Base-by-base conservation (phyloP, 2,329 filamentous ascomycete genomes). In the Amphichorda felina region DNA sequence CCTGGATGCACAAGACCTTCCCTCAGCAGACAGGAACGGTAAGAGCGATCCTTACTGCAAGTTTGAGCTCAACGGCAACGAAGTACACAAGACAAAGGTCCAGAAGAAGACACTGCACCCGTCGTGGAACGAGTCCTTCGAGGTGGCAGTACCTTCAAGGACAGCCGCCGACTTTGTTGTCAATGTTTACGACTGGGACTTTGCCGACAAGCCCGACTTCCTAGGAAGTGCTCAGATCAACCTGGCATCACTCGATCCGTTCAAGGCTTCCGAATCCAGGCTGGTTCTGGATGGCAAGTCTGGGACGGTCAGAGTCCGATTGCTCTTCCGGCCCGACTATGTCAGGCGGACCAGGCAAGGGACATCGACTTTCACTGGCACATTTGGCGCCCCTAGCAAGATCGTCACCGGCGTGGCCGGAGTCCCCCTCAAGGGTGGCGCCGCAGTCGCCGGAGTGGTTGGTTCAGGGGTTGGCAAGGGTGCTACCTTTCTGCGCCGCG, bases 21-120 rank as follows among this genome's bases (percentile, higher is more conserved):
- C 91, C 7, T 79, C 91, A 2, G 89, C 89, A 19, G 91, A 98
- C 51, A 79, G 87, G 24, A 98, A 98, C 53, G 91, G 91, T 46
- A 96, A 82, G 70, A 95, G 87, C 49, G 91, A 98, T 51, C 91
- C 91, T 4, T 98, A 89, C 66, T 93, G 84, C 72, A 89, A 89
- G 52, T 98, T 98, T 55, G 76, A 83, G 43, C 70, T 96, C 45
- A 89, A 94, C 50, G 88, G 82, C 32, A 79, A 86, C 49, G 83
- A 93, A 38, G 73, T 96, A 1, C 87, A 85, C 75, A 98, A 96
- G 70, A 94, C 88, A 30, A 93, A 95, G 62, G 79, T 80, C 2
- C 80, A 89, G 55, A 98, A 96, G 74, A 98, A 98, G 72, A 96
- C 91, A 0, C 71, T 98, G 4, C 79, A 91, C 46, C 91, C 91